phyloP scores from a whole-genome alignment of 495 filamentous ascomycete species.

The Glarea lozoyensis region DNA sequence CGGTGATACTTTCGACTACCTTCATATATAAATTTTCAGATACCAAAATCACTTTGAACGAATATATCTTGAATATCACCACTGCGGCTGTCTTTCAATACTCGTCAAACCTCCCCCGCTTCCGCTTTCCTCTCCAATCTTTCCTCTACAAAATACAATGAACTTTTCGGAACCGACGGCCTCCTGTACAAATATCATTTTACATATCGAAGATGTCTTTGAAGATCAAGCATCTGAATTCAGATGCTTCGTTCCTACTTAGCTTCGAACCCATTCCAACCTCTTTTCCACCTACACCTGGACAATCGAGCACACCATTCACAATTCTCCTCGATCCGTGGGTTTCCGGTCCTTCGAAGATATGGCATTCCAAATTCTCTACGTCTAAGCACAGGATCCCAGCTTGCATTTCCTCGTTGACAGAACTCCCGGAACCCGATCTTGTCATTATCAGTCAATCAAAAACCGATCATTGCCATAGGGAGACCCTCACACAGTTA shows the following conservation, averaged over 20 bases:
- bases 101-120: no score
- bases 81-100: no score
- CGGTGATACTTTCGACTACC: no score
- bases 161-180: no score
- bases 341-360: conserved; percentile 51
- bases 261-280: conserved; percentile 47
- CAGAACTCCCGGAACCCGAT: conserved; percentile 52
- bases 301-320: conserved; percentile 27
- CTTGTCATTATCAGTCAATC: conserved; percentile 61
- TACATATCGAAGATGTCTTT: conserved; percentile 45
- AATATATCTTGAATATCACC: no score
- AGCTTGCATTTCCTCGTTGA: conserved; percentile 49
- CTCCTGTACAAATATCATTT: not conserved
- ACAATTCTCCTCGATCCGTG: conserved; percentile 65
- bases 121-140: no score
- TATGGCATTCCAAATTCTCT: conserved; percentile 54
- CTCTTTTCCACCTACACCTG: conserved; percentile 28
- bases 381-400: conserved; percentile 41
- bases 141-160: no score
- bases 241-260: conserved; percentile 61
- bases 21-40: no score
- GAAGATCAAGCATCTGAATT: conserved; percentile 57
- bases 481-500: conserved; percentile 55
- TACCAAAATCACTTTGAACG: no score
- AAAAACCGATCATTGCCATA: conserved; percentile 63